Evolutionary conservation across 495 filamentous ascomycete species (phyloP), one percentile per base, ranked within the genome.

Genomic region (Aspergillus olivimuriae): DNA sequence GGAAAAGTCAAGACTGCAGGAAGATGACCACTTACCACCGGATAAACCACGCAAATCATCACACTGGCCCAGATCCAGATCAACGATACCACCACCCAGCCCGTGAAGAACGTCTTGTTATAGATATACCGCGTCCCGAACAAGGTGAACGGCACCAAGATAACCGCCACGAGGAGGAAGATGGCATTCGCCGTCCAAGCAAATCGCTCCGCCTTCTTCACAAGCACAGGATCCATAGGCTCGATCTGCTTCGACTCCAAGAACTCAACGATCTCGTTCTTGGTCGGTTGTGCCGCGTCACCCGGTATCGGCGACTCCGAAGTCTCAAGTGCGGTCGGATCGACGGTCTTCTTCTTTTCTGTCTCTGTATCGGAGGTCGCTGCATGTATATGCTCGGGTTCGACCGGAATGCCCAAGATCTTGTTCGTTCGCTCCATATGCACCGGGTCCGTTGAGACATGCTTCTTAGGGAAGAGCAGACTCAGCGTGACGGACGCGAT

Each of bases 31-130:
- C 56, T 53, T 47, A 60, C 51, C 35, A 73, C 46, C 3, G 69
- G 69, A 45, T 60, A 69, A 4, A 70, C 50, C 10, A 66, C 63
- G 51, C 68, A 73, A 41, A 70, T 66, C 2, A 56, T 31, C 49
- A 70, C 59, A 33, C 53, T 60, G n/a, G 39, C 43, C 60, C 60
- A 72, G 9, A 70, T 57, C 69, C 67, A 74, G 1, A 74, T 62
- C 14, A 74, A 64, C 4, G 61, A 63, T 4, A 72, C 58, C 2
- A 69, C 67, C 1, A 67, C 55, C 70, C 69, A 74, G 0, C 62
- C 70, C 0, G 56, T 65, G 45, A 72, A 74, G 28, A 68, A 64
- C 2, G 44, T 3, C 24, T 51, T 48, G 21, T 32, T 56, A 47
- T 61, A 74, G 1, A 71, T 48, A 39, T 67, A 71, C 7, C 49